Conservation (phyloP, 108 stramenopile species). For the Fistulifera pelliculosa region DNA sequence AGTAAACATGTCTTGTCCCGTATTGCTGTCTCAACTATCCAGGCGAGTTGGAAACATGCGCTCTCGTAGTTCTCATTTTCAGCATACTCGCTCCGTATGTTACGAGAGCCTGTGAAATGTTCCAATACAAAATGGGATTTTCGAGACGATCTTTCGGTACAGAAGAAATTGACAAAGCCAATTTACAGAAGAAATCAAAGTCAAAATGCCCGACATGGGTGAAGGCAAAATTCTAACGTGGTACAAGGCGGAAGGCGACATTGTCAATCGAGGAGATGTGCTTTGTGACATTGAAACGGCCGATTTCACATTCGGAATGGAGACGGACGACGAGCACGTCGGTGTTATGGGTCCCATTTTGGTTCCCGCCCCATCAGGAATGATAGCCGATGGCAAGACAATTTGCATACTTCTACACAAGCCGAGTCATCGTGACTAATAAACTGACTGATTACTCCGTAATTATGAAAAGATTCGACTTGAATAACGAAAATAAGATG, state of each 20-base stretch:
- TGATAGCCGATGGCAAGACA: neutral
- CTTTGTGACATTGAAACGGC: constrained; percentile 45
- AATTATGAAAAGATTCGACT: no score
- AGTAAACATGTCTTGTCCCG: no score
- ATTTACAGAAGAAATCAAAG: constrained; percentile 13
- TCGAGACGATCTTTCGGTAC: no score
- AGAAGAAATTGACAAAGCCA: constrained; percentile 6
- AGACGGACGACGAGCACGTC: constrained; percentile 27
- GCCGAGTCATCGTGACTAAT: neutral
- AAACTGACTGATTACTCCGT: no score
- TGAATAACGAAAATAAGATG: no score
- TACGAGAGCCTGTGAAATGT: no score
- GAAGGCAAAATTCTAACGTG: constrained; percentile 22
- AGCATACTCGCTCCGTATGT: no score
- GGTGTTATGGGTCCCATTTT: constrained; percentile 34
- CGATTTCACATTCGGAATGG: constrained; percentile 46
- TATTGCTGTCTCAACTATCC: no score
- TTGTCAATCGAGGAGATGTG: constrained; percentile 27
- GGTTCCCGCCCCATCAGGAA: constrained; percentile 12
- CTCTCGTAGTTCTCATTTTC: no score
- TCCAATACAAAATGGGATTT: no score
- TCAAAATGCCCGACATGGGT: constrained; percentile 25
- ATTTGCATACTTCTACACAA: constrained; percentile 11
- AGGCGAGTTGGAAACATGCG: no score
- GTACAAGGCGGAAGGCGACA: constrained; percentile 39